phyloP scores from a whole-genome alignment of 140 eudicot genomes.

The Senecio squalidus region DNA sequence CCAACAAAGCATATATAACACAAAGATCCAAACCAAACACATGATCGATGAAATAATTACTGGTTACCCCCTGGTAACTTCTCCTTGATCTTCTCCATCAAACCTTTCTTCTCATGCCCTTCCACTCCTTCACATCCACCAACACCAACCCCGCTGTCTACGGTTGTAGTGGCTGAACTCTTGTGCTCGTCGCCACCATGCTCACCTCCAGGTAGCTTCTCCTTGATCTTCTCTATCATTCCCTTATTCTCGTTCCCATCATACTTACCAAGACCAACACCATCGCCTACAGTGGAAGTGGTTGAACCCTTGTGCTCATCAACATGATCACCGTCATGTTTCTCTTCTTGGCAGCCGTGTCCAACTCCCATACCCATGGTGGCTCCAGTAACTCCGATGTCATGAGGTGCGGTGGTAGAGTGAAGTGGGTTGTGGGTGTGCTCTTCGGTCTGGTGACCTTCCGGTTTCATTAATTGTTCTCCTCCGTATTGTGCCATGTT shows the following conservation, averaged over 20 bases:
- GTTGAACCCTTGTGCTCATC: too few relatives aligned
- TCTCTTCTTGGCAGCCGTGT: constrained; percentile 20
- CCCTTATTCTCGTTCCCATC: constrained; percentile 48
- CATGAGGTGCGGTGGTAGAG: constrained; percentile 9
- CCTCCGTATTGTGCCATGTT: constrained; percentile 40
- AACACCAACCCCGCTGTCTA: constrained; percentile 16
- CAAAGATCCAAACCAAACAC: background rate
- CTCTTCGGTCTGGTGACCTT: constrained; percentile 13
- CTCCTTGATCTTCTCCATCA: constrained; percentile 54
- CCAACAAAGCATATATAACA: background rate
- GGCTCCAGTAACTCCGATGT: background rate
- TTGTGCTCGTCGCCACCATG: constrained; percentile 25
- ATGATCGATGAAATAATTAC: background rate
- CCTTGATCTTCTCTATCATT: constrained; percentile 32
- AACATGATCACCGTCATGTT: too few relatives aligned
- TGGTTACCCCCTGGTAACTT: constrained; percentile 46
- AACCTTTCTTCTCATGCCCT: constrained; percentile 49
- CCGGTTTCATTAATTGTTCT: constrained; percentile 21
- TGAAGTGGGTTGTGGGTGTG: constrained; percentile 26
- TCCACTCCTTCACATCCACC: constrained; percentile 22
- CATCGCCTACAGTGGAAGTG: too few relatives aligned
- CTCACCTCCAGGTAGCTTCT: constrained; percentile 36
- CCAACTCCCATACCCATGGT: constrained; percentile 20
- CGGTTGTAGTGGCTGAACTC: background rate
- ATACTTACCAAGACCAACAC: too few relatives aligned